Conservation (phyloP, 305 asterid genomes). For the Fraxinus angustifolia region DNA sequence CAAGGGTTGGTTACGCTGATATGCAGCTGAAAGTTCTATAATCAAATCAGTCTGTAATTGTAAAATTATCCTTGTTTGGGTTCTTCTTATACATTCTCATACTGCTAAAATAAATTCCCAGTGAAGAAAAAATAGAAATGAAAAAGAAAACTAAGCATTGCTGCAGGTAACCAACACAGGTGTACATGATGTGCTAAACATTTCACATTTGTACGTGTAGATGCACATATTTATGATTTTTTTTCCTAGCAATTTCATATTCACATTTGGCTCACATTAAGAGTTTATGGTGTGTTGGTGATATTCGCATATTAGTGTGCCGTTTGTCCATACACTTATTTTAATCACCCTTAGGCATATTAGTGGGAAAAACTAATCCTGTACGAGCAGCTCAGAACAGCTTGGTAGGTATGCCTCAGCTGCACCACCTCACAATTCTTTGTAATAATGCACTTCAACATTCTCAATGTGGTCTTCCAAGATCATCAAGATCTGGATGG, state of each 20-base stretch:
- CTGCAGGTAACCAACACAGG: background rate
- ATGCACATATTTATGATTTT: background rate
- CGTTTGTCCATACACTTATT: background rate
- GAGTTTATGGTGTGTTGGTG: background rate
- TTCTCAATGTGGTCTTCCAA: too few species aligned
- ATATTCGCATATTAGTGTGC: background rate
- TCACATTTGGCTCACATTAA: background rate
- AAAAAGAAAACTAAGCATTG: background rate
- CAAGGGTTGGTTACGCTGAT: constrained; percentile 50
- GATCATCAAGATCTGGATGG: background rate
- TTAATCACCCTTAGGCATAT: background rate
- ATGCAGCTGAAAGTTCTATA: constrained; percentile 48
- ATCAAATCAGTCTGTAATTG: constrained; percentile 5
- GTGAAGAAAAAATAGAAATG: background rate
- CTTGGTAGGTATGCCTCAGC: too few species aligned
- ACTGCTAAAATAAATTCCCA: background rate
- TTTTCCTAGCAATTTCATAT: background rate
- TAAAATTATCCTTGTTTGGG: background rate
- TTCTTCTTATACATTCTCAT: background rate
- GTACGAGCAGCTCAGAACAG: background rate
- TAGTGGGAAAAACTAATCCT: background rate
- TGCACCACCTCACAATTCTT: too few species aligned
- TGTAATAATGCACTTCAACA: too few species aligned
- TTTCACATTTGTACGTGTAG: background rate
- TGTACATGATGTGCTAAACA: background rate